A percentile compares a stretch with the other conserved stretches of the same genome.
These are phyloP conservation scores for Inga leiocalycina DNA, from an alignment of 306 rosid genomes.

Conservation along the genomic window DNA sequence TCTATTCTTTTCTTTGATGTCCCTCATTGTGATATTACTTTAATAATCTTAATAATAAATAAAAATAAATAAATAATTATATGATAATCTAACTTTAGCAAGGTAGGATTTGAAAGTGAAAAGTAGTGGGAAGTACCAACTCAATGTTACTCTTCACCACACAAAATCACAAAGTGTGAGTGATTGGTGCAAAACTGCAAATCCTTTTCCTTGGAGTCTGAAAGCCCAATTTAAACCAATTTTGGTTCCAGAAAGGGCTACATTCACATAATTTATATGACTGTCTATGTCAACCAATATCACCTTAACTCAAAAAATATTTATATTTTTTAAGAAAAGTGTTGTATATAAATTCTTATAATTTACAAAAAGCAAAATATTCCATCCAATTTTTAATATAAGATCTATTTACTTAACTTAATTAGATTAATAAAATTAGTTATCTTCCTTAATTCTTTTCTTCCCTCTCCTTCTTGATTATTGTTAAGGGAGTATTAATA, in stretches of 20 bases:
- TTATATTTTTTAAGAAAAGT: neutral
- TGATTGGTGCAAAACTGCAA: constrained; percentile 47
- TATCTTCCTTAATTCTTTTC: too few species aligned
- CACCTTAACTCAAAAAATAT: neutral
- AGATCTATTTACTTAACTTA: too few species aligned
- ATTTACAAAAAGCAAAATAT: too few species aligned
- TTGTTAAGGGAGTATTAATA: too few species aligned
- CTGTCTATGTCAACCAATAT: constrained; percentile 33
- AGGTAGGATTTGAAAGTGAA: constrained; percentile 49
- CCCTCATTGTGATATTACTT: neutral
- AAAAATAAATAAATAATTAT: neutral
- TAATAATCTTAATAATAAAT: neutral
- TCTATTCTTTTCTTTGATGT: neutral
- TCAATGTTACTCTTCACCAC: constrained; percentile 55
- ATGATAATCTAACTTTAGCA: constrained; percentile 1
- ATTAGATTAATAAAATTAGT: too few species aligned
- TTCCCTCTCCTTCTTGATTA: too few species aligned
- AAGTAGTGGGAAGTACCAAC: constrained; percentile 56
- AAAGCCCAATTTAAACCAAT: constrained; percentile 48
- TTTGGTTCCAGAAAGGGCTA: constrained; percentile 39
- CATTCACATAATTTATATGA: constrained; percentile 54
- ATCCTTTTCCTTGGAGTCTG: constrained; percentile 45
- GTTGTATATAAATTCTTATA: neutral
- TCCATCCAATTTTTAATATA: too few species aligned
- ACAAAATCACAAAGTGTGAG: constrained; percentile 43